These are phyloP conservation scores for Apium graveolens DNA, from an alignment of 129 eudicot species.

Conservation along the genomic window DNA sequence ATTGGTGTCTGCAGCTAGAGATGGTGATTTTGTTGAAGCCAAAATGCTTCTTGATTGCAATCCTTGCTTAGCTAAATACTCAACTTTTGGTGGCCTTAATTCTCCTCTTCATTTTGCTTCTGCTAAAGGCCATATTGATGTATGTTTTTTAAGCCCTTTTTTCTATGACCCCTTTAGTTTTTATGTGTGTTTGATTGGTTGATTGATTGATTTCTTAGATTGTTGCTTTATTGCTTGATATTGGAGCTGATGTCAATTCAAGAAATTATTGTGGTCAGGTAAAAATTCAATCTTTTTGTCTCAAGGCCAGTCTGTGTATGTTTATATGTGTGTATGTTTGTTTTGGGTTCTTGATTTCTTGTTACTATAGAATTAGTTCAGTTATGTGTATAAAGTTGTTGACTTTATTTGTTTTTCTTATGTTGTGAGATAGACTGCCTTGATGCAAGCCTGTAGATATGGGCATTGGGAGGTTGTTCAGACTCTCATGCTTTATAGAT, in stretches of 20 bases:
- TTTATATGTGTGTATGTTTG: not conserved
- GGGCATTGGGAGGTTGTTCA: slow-evolving; percentile 99
- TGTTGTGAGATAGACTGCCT: slow-evolving; percentile 53
- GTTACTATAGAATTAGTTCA: slow-evolving; percentile 12
- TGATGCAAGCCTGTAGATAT: slow-evolving; percentile 98
- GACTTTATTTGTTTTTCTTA: slow-evolving; percentile 9
- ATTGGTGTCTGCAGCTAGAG: slow-evolving; percentile 97
- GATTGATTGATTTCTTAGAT: slow-evolving; percentile 36
- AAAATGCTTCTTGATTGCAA: slow-evolving; percentile 90
- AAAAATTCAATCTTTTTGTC: not conserved
- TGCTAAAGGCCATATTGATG: slow-evolving; percentile 97
- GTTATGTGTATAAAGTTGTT: slow-evolving; percentile 12
- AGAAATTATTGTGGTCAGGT: slow-evolving; percentile 99
- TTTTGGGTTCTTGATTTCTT: not conserved
- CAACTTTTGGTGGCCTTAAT: slow-evolving; percentile 95
- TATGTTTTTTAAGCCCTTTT: slow-evolving; percentile 7
- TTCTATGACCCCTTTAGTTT: not conserved
- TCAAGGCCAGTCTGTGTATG: not conserved
- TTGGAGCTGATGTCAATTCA: slow-evolving; percentile 98
- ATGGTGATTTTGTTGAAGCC: slow-evolving; percentile 90
- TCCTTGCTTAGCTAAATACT: slow-evolving; percentile 86
- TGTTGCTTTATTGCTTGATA: slow-evolving; percentile 84
- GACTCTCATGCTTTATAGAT: slow-evolving; percentile 74
- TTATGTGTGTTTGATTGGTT: not conserved
- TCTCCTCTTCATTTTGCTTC: slow-evolving; percentile 98